phyloP scores from a whole-genome alignment of 805 yeast genomes.

The Candida alai region DNA sequence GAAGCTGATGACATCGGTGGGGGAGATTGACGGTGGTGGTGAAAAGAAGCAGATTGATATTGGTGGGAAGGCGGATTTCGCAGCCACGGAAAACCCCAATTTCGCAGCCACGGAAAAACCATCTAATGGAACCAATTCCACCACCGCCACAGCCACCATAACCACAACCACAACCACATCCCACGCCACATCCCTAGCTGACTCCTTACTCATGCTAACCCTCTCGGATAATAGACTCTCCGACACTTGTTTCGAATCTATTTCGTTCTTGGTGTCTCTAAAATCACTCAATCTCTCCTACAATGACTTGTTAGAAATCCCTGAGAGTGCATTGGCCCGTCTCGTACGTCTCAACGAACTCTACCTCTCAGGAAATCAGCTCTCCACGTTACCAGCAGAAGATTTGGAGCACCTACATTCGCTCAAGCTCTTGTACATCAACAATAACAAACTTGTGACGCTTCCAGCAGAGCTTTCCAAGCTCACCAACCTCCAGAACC shows the following conservation, averaged over 20 bases:
- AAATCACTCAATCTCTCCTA: conserved; percentile 72
- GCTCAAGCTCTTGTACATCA: conserved; percentile 62
- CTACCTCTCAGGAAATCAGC: conserved; percentile 77
- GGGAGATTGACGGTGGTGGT: not conserved
- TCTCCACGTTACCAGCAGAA: conserved; percentile 80
- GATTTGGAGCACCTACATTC: conserved; percentile 62
- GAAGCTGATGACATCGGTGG: conserved; percentile 13
- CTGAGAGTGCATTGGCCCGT: conserved; percentile 62
- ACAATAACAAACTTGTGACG: conserved; percentile 80
- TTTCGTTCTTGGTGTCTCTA: conserved; percentile 57
- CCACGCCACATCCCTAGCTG: conserved; percentile 33
- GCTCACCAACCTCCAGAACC: conserved; percentile 55
- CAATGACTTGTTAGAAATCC: conserved; percentile 79
- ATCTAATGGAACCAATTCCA: conserved; percentile 1
- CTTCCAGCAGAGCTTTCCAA: conserved; percentile 86
- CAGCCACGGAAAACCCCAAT: no score
- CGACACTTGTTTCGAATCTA: conserved; percentile 69
- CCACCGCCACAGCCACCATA: conserved; percentile 2
- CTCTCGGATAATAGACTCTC: conserved; percentile 80
- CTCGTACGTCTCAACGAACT: conserved; percentile 57
- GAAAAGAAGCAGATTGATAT: conserved; percentile 2
- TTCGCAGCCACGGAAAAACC: no score
- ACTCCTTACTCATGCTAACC: conserved; percentile 52
- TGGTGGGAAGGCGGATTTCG: conserved; percentile 5
- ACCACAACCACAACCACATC: no score